A percentile compares a stretch with the other conserved stretches of the same genome.
phyloP scores from a whole-genome alignment of 2,329 filamentous ascomycete species.

The Hymenoscyphus albidus region DNA sequence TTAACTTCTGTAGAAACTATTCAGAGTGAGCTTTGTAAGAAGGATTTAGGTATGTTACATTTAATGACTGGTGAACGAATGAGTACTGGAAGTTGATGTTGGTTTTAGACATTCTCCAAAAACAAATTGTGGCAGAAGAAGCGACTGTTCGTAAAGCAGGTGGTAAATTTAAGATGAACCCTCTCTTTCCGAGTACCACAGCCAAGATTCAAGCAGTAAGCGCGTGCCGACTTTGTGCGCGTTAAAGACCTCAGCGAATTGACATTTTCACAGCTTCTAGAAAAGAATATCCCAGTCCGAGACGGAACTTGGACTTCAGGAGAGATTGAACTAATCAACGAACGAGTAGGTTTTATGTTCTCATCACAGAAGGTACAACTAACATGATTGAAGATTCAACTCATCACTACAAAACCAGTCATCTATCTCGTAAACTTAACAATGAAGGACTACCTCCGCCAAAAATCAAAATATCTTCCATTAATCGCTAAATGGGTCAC shows the following conservation, averaged over 20 bases:
- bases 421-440: constrained; percentile 46
- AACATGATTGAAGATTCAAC: constrained; percentile 27
- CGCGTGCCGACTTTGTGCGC: constrained; percentile 2
- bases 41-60: constrained; percentile 36
- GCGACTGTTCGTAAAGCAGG: constrained; percentile 41
- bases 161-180: constrained; percentile 45
- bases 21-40: constrained; percentile 41
- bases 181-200: constrained; percentile 43
- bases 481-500: constrained; percentile 44
- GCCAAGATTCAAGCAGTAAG: constrained; percentile 39
- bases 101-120: constrained; percentile 38
- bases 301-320: constrained; percentile 43
- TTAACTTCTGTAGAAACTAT: constrained; percentile 34
- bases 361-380: neutral
- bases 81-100: neutral
- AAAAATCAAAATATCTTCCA: constrained; percentile 45
- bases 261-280: constrained; percentile 34
- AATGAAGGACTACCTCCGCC: constrained; percentile 46
- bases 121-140: constrained; percentile 40
- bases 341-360: constrained; percentile 35
- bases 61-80: neutral
- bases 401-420: constrained; percentile 44
- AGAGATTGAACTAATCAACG: constrained; percentile 44
- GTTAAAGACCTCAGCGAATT: neutral
- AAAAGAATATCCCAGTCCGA: constrained; percentile 40